Conservation (phyloP, 176 grass and related monocot species). For the Typha latifolia region DNA sequence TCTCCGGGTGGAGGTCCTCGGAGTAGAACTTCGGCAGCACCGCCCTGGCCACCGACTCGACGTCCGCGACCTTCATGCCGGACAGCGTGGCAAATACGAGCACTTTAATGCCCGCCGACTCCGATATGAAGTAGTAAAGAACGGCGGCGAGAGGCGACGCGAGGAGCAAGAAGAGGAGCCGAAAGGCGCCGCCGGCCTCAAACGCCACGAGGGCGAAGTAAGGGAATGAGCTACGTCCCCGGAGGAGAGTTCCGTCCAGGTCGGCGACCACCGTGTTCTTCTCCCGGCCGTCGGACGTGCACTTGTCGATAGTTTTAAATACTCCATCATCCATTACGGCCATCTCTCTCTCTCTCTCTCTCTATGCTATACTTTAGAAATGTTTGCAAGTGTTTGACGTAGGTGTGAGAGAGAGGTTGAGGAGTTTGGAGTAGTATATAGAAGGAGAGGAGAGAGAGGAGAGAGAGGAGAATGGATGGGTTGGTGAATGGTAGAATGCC, state of each 20-base stretch:
- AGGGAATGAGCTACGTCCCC: slow-evolving; percentile 59
- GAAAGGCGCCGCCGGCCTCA: slow-evolving; percentile 48
- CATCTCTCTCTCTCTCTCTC: neutral
- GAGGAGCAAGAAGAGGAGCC: slow-evolving; percentile 34
- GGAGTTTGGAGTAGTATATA: slow-evolving; percentile 19
- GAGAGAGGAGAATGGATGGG: neutral
- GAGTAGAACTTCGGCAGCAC: slow-evolving; percentile 84
- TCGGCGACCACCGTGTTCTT: slow-evolving; percentile 58
- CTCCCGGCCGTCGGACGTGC: slow-evolving; percentile 36
- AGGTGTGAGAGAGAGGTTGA: neutral
- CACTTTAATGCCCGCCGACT: slow-evolving; percentile 55
- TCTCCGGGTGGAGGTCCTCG: slow-evolving; percentile 59
- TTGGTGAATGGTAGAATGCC: slow-evolving; percentile 26
- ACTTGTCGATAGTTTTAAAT: slow-evolving; percentile 56
- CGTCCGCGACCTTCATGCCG: slow-evolving; percentile 25
- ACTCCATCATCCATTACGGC: neutral
- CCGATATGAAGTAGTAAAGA: slow-evolving; percentile 64
- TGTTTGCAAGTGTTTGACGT: neutral
- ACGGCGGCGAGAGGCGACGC: slow-evolving; percentile 42
- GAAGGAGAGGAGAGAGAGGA: neutral
- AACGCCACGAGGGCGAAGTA: slow-evolving; percentile 77
- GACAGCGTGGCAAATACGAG: slow-evolving; percentile 63
- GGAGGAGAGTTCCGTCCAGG: slow-evolving; percentile 59
- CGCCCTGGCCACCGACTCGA: slow-evolving; percentile 59
- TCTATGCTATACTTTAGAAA: too few species aligned